Percentiles rank a stretch among this genome's conserved stretches.
Evolutionary conservation across 2,329 filamentous ascomycete genomes (phyloP).

Genomic region (Ophiostoma sp.): DNA sequence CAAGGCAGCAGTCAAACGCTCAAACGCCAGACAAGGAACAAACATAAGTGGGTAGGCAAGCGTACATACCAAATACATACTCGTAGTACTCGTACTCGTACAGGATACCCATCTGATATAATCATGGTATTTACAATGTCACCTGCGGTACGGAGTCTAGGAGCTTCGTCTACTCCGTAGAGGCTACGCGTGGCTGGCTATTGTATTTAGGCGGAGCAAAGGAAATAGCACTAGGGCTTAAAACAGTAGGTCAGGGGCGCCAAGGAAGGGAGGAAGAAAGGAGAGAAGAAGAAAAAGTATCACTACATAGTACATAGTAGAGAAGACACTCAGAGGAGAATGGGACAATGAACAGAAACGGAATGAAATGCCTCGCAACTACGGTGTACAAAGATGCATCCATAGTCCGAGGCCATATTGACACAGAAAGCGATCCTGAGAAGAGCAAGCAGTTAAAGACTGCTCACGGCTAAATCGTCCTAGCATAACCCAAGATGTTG

Average conservation of each 20-base stretch:
- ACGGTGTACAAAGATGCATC: neutral
- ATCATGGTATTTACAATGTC: neutral
- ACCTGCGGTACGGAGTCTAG: slow-evolving; percentile 3
- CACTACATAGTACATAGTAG: neutral
- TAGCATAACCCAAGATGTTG: neutral
- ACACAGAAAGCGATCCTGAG: neutral
- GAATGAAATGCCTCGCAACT: neutral
- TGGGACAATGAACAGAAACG: neutral
- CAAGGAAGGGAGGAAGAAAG: neutral
- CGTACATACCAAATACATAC: no score
- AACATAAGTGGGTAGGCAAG: neutral
- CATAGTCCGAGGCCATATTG: neutral
- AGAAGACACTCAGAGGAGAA: neutral
- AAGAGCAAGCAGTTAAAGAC: neutral
- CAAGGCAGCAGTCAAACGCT: slow-evolving; percentile 13
- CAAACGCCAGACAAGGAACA: neutral
- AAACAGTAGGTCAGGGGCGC: slow-evolving; percentile 4
- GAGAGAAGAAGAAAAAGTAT: slow-evolving; percentile 8
- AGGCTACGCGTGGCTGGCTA: slow-evolving; percentile 5
- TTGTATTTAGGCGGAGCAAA: slow-evolving; percentile 1
- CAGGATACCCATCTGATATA: neutral
- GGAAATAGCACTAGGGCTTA: neutral
- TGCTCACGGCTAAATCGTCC: neutral
- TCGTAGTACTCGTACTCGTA: no score
- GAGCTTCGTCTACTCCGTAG: neutral